phyloP scores from a whole-genome alignment of 2,329 filamentous ascomycete species.

The Botrytis fabae region DNA sequence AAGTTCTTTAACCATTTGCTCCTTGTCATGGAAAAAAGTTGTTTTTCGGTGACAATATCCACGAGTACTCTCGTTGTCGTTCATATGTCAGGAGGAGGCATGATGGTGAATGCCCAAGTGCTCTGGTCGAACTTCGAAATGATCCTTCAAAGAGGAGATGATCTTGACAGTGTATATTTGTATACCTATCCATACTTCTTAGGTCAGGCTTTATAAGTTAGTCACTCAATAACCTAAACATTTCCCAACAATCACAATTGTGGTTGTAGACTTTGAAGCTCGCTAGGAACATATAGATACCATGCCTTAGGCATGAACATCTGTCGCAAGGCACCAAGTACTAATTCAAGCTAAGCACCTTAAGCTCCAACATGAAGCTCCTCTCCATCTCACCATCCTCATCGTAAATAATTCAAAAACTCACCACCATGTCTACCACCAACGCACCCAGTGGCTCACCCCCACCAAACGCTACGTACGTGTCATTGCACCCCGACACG shows the following conservation, averaged over 20 bases:
- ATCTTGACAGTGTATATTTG: neutral
- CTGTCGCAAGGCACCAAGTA: slow-evolving; percentile 6
- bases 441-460: slow-evolving; percentile 22
- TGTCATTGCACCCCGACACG: slow-evolving; percentile 73
- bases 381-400: neutral
- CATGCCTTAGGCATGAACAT: neutral
- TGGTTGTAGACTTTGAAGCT: neutral
- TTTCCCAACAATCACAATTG: neutral
- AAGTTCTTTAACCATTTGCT: neutral
- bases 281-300: neutral
- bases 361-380: neutral
- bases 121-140: neutral
- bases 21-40: neutral
- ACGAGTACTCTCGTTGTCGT: neutral
- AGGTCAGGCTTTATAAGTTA: neutral
- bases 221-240: neutral
- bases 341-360: neutral
- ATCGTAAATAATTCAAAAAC: neutral
- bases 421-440: slow-evolving; percentile 11
- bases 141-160: no score
- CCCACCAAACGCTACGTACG: slow-evolving; percentile 63
- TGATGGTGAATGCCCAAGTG: neutral
- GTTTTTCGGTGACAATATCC: neutral
- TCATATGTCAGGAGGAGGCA: neutral
- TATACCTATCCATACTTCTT: neutral